Percentiles rank a stretch among this genome's conserved stretches.
These are phyloP conservation scores for Biancaea sappan DNA, from an alignment of 306 rosid species.

Conservation along the genomic window DNA sequence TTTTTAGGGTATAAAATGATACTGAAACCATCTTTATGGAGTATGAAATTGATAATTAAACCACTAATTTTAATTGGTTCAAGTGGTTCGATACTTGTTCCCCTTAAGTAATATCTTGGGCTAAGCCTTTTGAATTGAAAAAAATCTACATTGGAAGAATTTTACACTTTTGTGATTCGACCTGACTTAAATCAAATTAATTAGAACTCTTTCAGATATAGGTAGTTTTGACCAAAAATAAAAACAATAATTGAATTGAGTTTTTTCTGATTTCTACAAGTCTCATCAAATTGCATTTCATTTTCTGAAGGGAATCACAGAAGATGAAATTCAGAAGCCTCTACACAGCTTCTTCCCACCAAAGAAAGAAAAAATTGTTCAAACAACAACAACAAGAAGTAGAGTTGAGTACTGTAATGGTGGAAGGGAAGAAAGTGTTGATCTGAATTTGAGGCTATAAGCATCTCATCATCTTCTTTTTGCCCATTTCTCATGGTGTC, in stretches of 20 bases:
- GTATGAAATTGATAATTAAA: no score
- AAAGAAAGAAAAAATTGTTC: conserved; percentile 38
- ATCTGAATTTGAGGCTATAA: conserved; percentile 76
- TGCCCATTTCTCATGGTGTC: neutral
- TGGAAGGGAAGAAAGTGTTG: conserved; percentile 50
- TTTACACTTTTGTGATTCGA: no score
- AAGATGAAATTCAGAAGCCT: conserved; percentile 42
- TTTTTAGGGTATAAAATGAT: neutral
- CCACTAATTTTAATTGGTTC: no score
- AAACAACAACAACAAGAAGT: conserved; percentile 28
- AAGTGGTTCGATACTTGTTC: no score
- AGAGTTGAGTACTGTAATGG: conserved; percentile 37
- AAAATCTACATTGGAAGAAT: no score
- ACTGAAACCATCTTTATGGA: neutral
- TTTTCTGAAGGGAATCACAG: conserved; percentile 46
- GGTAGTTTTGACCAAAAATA: no score
- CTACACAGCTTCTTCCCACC: conserved; percentile 60
- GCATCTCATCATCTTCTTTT: conserved; percentile 1
- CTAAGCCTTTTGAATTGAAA: no score
- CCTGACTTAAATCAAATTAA: no score
- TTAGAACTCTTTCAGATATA: no score
- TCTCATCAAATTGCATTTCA: conserved; percentile 7
- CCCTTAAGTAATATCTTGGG: no score
- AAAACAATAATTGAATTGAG: no score
- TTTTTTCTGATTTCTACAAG: neutral